Conservation (phyloP, 2,329 filamentous ascomycete genomes). For the Bimuria novae-zelandiae region DNA sequence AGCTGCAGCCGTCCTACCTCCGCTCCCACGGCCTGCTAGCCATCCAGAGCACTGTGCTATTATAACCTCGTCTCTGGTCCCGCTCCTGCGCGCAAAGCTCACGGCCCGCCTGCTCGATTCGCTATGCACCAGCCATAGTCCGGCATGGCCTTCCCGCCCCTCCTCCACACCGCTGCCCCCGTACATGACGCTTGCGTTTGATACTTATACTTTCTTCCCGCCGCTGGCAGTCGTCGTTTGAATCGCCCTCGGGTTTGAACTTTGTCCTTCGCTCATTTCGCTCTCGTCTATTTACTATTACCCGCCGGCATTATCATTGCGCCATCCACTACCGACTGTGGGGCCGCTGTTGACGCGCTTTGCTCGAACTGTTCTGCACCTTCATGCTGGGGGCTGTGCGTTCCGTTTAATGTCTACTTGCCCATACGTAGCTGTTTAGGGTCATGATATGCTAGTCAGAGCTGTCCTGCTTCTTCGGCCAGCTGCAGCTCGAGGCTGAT, state of each 20-base stretch:
- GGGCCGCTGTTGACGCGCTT: not conserved
- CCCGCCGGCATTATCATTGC: too few relatives aligned
- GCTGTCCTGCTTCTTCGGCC: not conserved
- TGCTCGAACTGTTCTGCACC: not conserved
- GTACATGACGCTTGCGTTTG: slow-evolving; percentile 31
- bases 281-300: not conserved
- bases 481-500: slow-evolving; percentile 14
- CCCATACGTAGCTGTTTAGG: slow-evolving; percentile 5
- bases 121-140: slow-evolving; percentile 29
- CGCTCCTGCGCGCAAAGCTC: slow-evolving; percentile 9
- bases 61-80: slow-evolving; percentile 22
- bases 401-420: slow-evolving; percentile 27
- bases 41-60: slow-evolving; percentile 15
- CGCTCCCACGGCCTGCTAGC: slow-evolving; percentile 8
- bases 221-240: not conserved
- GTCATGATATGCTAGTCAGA: slow-evolving; percentile 5
- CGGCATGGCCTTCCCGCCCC: slow-evolving; percentile 10
- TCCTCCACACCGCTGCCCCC: slow-evolving; percentile 13
- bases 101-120: slow-evolving; percentile 23
- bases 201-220: slow-evolving; percentile 30
- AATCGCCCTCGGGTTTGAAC: not conserved
- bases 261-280: slow-evolving; percentile 1
- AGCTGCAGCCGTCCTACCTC: slow-evolving; percentile 20
- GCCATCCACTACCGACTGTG: slow-evolving; percentile 9
- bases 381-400: slow-evolving; percentile 27